phyloP scores from a whole-genome alignment of 1,284 basidiomycete species.

The Salmacisia buchloeana region DNA sequence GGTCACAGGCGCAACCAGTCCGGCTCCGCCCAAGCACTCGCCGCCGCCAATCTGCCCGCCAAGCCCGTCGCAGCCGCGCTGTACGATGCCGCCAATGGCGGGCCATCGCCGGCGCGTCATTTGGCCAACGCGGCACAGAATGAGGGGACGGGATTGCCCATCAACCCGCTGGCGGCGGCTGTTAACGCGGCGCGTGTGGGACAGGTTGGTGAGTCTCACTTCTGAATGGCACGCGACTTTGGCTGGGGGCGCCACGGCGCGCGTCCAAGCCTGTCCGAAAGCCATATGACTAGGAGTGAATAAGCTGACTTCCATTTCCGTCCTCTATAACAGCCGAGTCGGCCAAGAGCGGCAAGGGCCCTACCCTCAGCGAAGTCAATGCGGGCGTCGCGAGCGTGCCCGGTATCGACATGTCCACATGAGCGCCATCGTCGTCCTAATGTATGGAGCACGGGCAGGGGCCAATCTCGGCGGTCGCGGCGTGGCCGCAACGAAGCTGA shows the following conservation, averaged over 20 bases:
- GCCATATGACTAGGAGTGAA: background rate
- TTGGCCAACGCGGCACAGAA: constrained; percentile 16
- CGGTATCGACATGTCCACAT: no score
- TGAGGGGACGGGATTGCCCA: constrained; percentile 3
- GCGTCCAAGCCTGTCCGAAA: background rate
- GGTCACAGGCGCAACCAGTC: constrained; percentile 35
- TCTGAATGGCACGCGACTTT: background rate
- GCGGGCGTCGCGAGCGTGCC: background rate
- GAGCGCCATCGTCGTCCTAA: no score
- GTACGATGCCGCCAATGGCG: constrained; percentile 43
- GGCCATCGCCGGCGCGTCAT: constrained; percentile 37
- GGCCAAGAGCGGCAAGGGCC: background rate
- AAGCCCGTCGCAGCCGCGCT: constrained; percentile 43
- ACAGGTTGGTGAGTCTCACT: background rate
- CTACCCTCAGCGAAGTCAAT: background rate
- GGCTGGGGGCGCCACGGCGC: background rate
- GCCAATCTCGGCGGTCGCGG: no score
- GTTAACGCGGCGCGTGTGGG: background rate
- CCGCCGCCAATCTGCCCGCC: constrained; percentile 23
- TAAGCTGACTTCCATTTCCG: background rate
- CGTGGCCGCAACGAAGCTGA: no score
- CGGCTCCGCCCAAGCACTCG: constrained; percentile 26
- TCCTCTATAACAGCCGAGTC: background rate
- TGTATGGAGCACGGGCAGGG: no score
- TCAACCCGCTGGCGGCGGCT: constrained; percentile 1